Evolutionary conservation across 768 basidiomycete genomes (phyloP).

Genomic region (Tylopilus felleus): DNA sequence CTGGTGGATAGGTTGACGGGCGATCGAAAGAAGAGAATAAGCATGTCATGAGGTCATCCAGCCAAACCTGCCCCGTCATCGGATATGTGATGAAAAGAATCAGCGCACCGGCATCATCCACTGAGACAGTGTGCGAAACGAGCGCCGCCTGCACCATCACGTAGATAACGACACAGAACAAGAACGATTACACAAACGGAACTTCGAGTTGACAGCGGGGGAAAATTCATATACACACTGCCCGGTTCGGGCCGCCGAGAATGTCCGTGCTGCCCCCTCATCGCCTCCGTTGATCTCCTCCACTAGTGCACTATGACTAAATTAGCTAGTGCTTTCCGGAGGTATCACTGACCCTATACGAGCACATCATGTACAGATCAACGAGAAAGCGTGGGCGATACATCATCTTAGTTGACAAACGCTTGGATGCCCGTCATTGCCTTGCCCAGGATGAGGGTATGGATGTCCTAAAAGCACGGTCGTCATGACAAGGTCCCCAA

Average conservation of each 20-base stretch:
- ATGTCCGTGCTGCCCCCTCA: not conserved
- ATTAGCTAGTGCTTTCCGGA: not conserved
- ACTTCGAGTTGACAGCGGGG: not conserved
- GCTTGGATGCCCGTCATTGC: conserved; percentile 89
- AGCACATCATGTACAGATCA: not conserved
- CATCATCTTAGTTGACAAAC: conserved; percentile 54
- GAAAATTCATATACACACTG: not conserved
- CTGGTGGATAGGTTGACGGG: no score
- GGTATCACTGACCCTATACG: not conserved
- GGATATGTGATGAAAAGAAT: no score
- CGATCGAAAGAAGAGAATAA: no score
- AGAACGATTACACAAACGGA: no score
- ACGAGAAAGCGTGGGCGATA: not conserved
- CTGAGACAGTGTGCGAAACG: no score
- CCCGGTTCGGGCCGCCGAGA: not conserved
- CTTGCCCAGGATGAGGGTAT: conserved; percentile 90
- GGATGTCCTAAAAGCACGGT: conserved; percentile 62
- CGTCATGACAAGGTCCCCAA: conserved; percentile 1
- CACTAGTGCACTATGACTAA: no score
- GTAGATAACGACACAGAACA: no score
- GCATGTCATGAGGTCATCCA: no score
- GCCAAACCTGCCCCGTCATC: no score
- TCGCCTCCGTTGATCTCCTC: no score
- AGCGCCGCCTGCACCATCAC: no score
- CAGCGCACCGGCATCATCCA: no score